Evolutionary conservation across 2,329 filamentous ascomycete genomes (phyloP), one percentile per base, ranked within the genome.

Genomic region (Aspergillus hiratsukae): DNA sequence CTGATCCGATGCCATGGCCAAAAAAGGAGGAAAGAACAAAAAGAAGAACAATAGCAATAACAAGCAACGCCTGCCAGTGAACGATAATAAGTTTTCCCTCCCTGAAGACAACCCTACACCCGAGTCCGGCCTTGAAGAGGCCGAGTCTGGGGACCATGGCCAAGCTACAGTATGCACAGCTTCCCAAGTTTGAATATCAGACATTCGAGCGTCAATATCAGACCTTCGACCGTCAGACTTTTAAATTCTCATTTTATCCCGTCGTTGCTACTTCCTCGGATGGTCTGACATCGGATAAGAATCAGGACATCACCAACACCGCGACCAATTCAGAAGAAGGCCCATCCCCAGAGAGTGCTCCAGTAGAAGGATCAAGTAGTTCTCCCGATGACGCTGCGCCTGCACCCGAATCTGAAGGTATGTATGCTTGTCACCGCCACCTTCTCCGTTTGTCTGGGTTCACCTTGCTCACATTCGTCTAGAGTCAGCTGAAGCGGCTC

Each of bases 171-270:
- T 78, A 78, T 73, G 76, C 75, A 70, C 58, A 74, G 55, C 60
- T 76, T 69, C 70, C 75, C 67, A 60, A 61, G 55, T 78, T 71
- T 68, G 60, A 73, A 62, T 78, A 78, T 68, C 73, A 76, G 64
- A 70, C 66, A 54, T 69, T 74, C 65, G 69, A 75, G 61, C 62
- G 65, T 71, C 69, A 72, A 60, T 78, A 77, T 67, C 74, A 77
- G 67, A 74, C 72, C 50, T 77, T 72, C 67, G 74, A 78, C 66
- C 69, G 59, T 66, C 61, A 68, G 59, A 73, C 73, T 61, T 60
- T 69, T 53, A 59, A 67, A 63, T 76, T 68, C 60, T 69, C 68
- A 64, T 69, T 63, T 61, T 70, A 74, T 65, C 69, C 71, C 64
- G 68, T 76, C 57, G 56, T 61, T 62, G 57, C 64, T 66, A 55